Base-by-base conservation (phyloP, 495 filamentous ascomycete species). In the Xylaria cubensis region DNA sequence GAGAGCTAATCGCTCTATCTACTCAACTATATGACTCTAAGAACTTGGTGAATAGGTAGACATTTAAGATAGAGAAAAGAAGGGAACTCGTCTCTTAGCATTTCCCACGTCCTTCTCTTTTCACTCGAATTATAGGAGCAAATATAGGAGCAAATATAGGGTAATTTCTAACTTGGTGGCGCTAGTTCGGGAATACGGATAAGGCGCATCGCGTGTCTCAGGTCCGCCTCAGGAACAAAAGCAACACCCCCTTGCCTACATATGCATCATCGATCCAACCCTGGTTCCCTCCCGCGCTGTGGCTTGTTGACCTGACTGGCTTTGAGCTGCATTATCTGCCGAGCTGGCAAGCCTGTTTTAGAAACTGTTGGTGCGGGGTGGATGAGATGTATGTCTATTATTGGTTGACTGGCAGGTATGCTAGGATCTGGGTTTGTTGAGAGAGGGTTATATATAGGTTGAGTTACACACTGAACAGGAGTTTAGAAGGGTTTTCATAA, bases 151-250 rank as follows among this genome's bases (percentile, higher is more conserved):
- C n/a, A n/a, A n/a, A n/a, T n/a, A 36, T n/a, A 32, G 56, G n/a
- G 15, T 7, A 4, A n/a, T 24, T 42, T 63, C 21, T 6, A 51
- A 13, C 64, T 36, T 39, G 19, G 58, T 61, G n/a, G 58, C 34
- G 34, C 58, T 39, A 34, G 58, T 21, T 39, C 34, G 64, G 64
- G 46, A 66, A 66, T 46, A 66, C 64, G 64, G 64, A 51, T 44
- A 44, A 36, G 29, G 46, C 46, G 19, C 29, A 51, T 66, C 64
- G 64, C 46, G 64, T 26, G 46, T 66, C 64, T 63, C 61, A 63
- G 6, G 61, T 44, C 53, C 39, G 39, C 36, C 39, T 63, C 61
- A 44, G 36, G 61, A 44, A 63, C 39, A 19, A 42, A 36, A 29
- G n/a, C 53, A 12, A 24, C 17, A 6, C 58, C 56, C 19, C n/a